A percentile compares a stretch with the other conserved stretches of the same genome.
Conservation (phyloP, 2,329 filamentous ascomycete species). For the Ceratocystis smalleyi region DNA sequence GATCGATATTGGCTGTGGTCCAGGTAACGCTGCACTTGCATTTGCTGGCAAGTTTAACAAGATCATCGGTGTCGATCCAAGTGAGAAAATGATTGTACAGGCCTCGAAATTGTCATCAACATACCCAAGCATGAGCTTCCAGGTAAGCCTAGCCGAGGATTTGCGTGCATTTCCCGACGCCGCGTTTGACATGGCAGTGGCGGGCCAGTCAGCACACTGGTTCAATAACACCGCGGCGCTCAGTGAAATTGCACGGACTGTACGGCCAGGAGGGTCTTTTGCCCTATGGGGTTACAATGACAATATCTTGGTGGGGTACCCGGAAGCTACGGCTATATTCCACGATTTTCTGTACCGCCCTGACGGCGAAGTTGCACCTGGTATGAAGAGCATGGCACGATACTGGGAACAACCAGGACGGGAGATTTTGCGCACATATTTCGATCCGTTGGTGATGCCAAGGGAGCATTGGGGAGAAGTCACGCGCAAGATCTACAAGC, state of each 20-base stretch:
- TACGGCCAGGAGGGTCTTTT: conserved; percentile 41
- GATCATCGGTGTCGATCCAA: conserved; percentile 41
- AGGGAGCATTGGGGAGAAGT: conserved; percentile 36
- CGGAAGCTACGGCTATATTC: conserved; percentile 37
- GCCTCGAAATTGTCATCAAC: conserved; percentile 25
- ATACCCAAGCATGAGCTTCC: conserved; percentile 27
- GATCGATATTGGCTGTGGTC: conserved; percentile 49
- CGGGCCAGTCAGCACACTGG: conserved; percentile 49
- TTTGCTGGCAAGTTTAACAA: conserved; percentile 37
- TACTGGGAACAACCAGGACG: conserved; percentile 50
- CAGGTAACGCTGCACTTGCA: conserved; percentile 40
- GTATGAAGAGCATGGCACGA: conserved; percentile 35
- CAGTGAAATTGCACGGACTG: conserved; percentile 37
- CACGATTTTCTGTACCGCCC: conserved; percentile 36
- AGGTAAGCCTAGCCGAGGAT: conserved; percentile 37
- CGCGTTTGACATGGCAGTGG: conserved; percentile 36
- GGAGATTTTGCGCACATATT: conserved; percentile 35
- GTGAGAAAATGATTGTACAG: conserved; percentile 40
- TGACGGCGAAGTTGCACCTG: conserved; percentile 29
- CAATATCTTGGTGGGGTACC: conserved; percentile 40
- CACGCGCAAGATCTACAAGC: conserved; percentile 41
- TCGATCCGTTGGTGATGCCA: conserved; percentile 38
- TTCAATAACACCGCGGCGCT: conserved; percentile 43
- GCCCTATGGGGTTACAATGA: conserved; percentile 54
- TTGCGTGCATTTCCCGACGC: conserved; percentile 34